Evolutionary conservation across 164 flowering plant genomes (phyloP).

Genomic region (Sedum album): DNA sequence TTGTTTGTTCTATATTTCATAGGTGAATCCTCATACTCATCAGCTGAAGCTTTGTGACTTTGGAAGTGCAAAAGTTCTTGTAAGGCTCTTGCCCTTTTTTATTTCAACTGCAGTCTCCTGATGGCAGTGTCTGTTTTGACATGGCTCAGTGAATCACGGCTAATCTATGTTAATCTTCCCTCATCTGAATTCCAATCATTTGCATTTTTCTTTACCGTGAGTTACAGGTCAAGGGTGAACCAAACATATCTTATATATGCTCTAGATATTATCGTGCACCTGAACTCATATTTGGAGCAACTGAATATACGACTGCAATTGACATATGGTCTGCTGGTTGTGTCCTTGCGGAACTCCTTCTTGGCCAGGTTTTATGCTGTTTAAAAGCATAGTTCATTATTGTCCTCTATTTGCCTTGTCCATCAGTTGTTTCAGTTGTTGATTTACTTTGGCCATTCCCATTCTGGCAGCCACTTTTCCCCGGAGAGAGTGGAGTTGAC

Average conservation of each 20-base stretch:
- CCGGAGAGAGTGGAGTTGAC: slow-evolving; percentile 77
- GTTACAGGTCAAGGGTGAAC: slow-evolving; percentile 72
- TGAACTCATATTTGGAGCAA: no score
- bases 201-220: neutral
- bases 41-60: no score
- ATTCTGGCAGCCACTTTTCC: slow-evolving; percentile 51
- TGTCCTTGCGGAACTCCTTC: no score
- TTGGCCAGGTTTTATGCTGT: slow-evolving; percentile 51
- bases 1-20: slow-evolving; percentile 10
- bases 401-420: slow-evolving; percentile 5
- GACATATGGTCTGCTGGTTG: no score
- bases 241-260: no score
- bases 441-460: slow-evolving; percentile 8
- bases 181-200: neutral
- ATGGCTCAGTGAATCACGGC: neutral
- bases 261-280: no score
- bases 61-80: slow-evolving; percentile 94
- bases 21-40: no score
- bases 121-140: no score
- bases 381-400: slow-evolving; percentile 4
- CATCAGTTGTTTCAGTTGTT: no score
- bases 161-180: neutral
- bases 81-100: slow-evolving; percentile 19
- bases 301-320: slow-evolving; percentile 78
- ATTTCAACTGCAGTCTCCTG: no score